Conservation (phyloP, 1,284 basidiomycete species). For the Naganishia cerealis region DNA sequence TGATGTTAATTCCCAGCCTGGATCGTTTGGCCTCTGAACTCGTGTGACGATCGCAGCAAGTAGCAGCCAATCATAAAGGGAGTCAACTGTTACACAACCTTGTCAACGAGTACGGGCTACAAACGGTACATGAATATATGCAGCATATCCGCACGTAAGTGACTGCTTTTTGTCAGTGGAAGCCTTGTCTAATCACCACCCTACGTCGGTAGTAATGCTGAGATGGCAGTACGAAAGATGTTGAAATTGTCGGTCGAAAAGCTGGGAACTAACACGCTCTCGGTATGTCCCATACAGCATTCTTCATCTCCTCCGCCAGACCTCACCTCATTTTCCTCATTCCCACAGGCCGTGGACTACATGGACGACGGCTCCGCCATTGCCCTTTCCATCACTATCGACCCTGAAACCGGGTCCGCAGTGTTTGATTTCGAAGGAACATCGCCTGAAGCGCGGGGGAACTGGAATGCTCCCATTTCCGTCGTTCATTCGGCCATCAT, state of each 20-base stretch:
- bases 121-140: conserved; percentile 91
- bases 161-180: not conserved
- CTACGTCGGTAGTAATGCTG: conserved; percentile 86
- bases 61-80: conserved; percentile 93
- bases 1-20: not conserved
- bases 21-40: not conserved
- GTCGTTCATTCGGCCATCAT: conserved; percentile 89
- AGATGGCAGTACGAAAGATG: conserved; percentile 79
- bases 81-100: conserved; percentile 72
- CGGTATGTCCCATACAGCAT: conserved; percentile 52
- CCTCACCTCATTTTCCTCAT: conserved; percentile 57
- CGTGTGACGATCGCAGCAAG: conserved; percentile 60
- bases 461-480: conserved; percentile 78
- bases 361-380: conserved; percentile 75
- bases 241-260: conserved; percentile 68
- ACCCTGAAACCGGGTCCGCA: conserved; percentile 74
- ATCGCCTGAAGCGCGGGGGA: conserved; percentile 82
- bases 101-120: conserved; percentile 79
- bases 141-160: conserved; percentile 42
- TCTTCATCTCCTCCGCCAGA: conserved; percentile 40
- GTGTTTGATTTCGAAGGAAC: conserved; percentile 86
- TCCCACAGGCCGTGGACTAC: conserved; percentile 46
- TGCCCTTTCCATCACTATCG: conserved; percentile 73
- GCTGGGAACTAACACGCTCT: conserved; percentile 66
- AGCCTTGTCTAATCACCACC: conserved; percentile 67